These are phyloP conservation scores for Nitzschia sp. DNA, from an alignment of 108 stramenopile species.

Conservation along the genomic window DNA sequence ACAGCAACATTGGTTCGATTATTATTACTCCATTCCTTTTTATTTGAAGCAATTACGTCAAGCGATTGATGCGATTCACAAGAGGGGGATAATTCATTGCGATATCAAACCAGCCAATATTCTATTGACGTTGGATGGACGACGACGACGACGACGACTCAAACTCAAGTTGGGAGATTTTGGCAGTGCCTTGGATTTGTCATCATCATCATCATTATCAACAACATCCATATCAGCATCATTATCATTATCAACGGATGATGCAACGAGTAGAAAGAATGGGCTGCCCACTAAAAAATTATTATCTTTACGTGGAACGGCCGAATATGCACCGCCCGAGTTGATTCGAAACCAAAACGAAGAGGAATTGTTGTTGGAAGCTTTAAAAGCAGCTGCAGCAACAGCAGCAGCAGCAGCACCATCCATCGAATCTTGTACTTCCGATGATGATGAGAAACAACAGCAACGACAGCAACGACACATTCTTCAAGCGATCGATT, in stretches of 20 bases:
- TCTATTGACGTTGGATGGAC: constrained; percentile 33
- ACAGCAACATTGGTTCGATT: neutral
- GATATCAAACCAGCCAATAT: constrained; percentile 62
- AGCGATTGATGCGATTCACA: constrained; percentile 49
- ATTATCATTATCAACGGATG: neutral
- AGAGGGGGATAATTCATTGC: constrained; percentile 41
- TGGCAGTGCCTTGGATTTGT: constrained; percentile 48
- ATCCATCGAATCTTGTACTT: too few relatives aligned
- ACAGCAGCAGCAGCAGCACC: too few relatives aligned
- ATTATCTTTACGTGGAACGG: constrained; percentile 15
- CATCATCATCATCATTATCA: too few relatives aligned
- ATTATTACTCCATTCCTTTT: neutral
- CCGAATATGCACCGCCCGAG: constrained; percentile 36
- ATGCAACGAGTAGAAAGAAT: too few relatives aligned
- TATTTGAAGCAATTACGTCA: constrained; percentile 21
- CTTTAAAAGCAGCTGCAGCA: too few relatives aligned
- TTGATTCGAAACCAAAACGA: constrained; percentile 2
- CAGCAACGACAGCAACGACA: neutral
- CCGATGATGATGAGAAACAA: too few relatives aligned
- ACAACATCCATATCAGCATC: neutral
- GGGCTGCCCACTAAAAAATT: too few relatives aligned
- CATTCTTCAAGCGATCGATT: constrained; percentile 21
- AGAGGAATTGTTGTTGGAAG: too few relatives aligned
- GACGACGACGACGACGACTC: too few relatives aligned
- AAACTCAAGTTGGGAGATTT: constrained; percentile 74